These are phyloP conservation scores for Reticulascus tulasneorum DNA, from an alignment of 2,329 filamentous ascomycete species.

Conservation along the genomic window DNA sequence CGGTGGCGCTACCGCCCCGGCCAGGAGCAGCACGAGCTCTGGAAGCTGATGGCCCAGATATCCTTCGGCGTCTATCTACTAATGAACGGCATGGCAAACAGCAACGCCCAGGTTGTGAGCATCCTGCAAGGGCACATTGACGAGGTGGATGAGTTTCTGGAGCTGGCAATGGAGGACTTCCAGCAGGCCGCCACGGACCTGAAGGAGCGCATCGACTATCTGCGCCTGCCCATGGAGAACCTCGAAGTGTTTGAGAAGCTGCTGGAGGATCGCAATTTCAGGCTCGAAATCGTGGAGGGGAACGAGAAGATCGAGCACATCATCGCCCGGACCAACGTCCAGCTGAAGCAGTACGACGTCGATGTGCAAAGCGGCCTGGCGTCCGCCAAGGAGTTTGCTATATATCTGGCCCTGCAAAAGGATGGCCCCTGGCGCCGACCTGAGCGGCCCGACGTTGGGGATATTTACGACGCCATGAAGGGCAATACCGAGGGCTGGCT, in stretches of 20 bases:
- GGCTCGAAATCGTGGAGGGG: conserved; percentile 75
- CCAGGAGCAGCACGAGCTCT: conserved; percentile 79
- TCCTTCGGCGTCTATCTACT: conserved; percentile 89
- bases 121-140: conserved; percentile 92
- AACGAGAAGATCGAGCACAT: conserved; percentile 92
- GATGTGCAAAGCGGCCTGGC: conserved; percentile 76
- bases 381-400: conserved; percentile 70
- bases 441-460: conserved; percentile 60
- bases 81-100: conserved; percentile 81
- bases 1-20: conserved; percentile 72
- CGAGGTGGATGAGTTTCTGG: conserved; percentile 87
- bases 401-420: conserved; percentile 67
- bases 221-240: conserved; percentile 81
- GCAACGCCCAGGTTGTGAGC: conserved; percentile 78
- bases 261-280: conserved; percentile 79
- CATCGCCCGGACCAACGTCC: conserved; percentile 69
- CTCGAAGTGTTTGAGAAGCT: conserved; percentile 80
- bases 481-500: conserved; percentile 91
- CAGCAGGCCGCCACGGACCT: conserved; percentile 75
- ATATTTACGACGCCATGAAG: conserved; percentile 85
- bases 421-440: conserved; percentile 55
- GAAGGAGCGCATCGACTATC: conserved; percentile 70
- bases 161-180: conserved; percentile 81
- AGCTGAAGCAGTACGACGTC: conserved; percentile 72
- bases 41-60: conserved; percentile 88